Evolutionary conservation across 2,329 filamentous ascomycete species (phyloP), one percentile per base, ranked within the genome.

Genomic region (Penicillium hordei): DNA sequence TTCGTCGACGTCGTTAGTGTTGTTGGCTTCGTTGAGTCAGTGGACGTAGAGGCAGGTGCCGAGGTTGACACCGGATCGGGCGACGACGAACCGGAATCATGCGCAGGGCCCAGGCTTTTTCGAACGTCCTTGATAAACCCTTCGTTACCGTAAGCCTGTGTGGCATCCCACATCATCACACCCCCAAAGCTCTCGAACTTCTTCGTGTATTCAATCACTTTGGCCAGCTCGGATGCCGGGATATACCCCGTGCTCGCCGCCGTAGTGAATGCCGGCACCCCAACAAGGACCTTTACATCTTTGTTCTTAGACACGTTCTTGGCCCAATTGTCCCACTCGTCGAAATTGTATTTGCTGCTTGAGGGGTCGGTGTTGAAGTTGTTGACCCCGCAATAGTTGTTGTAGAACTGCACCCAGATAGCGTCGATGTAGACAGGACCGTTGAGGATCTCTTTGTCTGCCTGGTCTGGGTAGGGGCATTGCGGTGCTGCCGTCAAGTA

Each of bases 111-210:
- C 66, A 55, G 74, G 68, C 34, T 66, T 56, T 63, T 72, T 70
- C 53, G 54, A 4, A 86, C 73, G 38, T 75, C 69, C 27, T 73
- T 71, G 53, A 88, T 73, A 68, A 86, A 87, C 1, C 83, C 85
- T 2, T 63, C 34, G 71, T 88, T 88, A n/a, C 74, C 72, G 61
- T 81, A 86, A 2, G 83, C 78, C 75, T 87, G 85, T 31, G 78
- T 83, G 73, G 83, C 83, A 70, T 89, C 87, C 87, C 86, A 89
- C 75, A 88, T 79, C 86, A 89, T 88, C 29, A 86, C 80, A 31
- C 87, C 87, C 8, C 86, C 86, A 65, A 89, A 89, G 71, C 81
- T 87, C 4, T 75, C 71, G 66, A 82, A 89, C 40, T 73, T 69
- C 72, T 81, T 81, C 44, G 75, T 78, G 65, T 83, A 87, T 34